Conservation (phyloP, 1,139 yeast species). For the Eremothecium coryli region DNA sequence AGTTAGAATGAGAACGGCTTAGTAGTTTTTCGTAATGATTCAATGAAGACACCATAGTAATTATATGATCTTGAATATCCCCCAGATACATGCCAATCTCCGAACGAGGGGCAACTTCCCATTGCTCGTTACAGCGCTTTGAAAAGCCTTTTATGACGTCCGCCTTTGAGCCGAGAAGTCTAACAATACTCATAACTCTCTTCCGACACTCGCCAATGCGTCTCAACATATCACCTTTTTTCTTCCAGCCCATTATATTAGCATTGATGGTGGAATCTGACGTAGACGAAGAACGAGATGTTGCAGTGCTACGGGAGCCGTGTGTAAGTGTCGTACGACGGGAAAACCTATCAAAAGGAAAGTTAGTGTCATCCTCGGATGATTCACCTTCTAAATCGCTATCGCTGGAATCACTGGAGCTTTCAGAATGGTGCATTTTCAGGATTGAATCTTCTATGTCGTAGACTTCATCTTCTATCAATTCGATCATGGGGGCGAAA, state of each 20-base stretch:
- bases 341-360: slow-evolving; percentile 10
- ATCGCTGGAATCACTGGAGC: slow-evolving; percentile 37
- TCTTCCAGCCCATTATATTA: slow-evolving; percentile 70
- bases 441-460: slow-evolving; percentile 85
- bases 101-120: slow-evolving; percentile 64
- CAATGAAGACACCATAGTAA: slow-evolving; percentile 90
- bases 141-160: slow-evolving; percentile 94
- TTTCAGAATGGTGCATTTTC: slow-evolving; percentile 68
- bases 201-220: slow-evolving; percentile 93
- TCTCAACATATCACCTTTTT: slow-evolving; percentile 89
- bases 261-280: slow-evolving; percentile 34
- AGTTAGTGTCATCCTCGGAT: slow-evolving; percentile 20
- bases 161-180: slow-evolving; percentile 84
- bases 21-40: slow-evolving; percentile 89
- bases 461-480: slow-evolving; percentile 88
- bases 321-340: slow-evolving; percentile 14
- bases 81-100: slow-evolving; percentile 86
- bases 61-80: slow-evolving; percentile 89
- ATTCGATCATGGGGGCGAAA: slow-evolving; percentile 91
- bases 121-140: slow-evolving; percentile 77
- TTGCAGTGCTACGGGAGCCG: slow-evolving; percentile 23
- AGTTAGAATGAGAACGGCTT: slow-evolving; percentile 89
- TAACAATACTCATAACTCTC: slow-evolving; percentile 79
- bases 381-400: slow-evolving; percentile 33
- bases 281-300: slow-evolving; percentile 33